These are phyloP conservation scores for Monosporozyma solicola DNA, from an alignment of 805 yeast genomes.

Conservation along the genomic window DNA sequence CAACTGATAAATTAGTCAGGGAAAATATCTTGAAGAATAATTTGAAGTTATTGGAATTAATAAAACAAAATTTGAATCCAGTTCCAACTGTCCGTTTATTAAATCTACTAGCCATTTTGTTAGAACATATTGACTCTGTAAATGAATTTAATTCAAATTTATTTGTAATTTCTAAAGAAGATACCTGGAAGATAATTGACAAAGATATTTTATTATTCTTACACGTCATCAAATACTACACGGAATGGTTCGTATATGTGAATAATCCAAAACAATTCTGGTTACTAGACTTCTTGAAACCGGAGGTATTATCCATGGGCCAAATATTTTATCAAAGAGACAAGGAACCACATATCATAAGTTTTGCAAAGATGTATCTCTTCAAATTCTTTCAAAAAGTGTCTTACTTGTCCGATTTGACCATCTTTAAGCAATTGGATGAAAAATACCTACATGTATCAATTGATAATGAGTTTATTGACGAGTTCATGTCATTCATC, in stretches of 20 bases:
- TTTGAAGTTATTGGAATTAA: conserved; percentile 8
- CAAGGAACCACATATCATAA: conserved; percentile 12
- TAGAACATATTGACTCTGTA: conserved; percentile 6
- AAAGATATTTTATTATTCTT: conserved; percentile 21
- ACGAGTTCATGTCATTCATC: conserved; percentile 22
- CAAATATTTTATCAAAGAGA: conserved; percentile 13
- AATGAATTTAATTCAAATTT: conserved; percentile 12
- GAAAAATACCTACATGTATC: conserved; percentile 13
- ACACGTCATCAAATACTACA: conserved; percentile 17
- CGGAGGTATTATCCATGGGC: conserved; percentile 13
- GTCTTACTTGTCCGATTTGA: conserved; percentile 17
- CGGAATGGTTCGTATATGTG: conserved; percentile 7
- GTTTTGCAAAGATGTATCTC: conserved; percentile 15
- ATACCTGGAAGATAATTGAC: conserved; percentile 9
- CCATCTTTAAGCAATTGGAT: conserved; percentile 14
- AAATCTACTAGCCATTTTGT: conserved; percentile 12
- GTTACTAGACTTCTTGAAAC: conserved; percentile 10
- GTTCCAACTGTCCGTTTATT: conserved; percentile 16
- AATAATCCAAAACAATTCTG: conserved; percentile 5
- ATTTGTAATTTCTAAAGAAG: conserved; percentile 12
- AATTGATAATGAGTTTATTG: conserved; percentile 8
- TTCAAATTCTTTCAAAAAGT: conserved; percentile 19
- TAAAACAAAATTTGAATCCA: conserved; percentile 12
- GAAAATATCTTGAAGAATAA: conserved; percentile 18
- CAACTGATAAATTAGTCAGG: conserved; percentile 17